Evolutionary conservation across 306 rosid genomes (phyloP), one percentile per base, ranked within the genome.

Genomic region (Chamaecrista fasciculata): DNA sequence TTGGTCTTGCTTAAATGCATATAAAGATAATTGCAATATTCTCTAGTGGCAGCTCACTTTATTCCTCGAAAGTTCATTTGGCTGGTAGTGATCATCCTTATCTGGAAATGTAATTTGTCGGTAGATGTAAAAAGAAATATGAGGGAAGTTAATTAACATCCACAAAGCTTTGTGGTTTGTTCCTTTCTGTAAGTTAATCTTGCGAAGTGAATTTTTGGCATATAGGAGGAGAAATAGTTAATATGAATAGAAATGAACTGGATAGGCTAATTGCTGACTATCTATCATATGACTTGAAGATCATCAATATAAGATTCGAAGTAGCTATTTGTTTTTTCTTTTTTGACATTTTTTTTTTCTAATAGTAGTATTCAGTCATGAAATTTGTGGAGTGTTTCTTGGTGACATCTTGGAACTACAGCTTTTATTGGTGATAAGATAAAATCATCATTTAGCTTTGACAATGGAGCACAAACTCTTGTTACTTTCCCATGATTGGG

Each of bases 1-100:
- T 37, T 47, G 63, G 29, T 58, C 26, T 75, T 75, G 69, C 63
- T 67, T 59, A 48, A 58, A 26, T 48, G 52, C 31, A 19, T 67
- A 20, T 9, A 20, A 65, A 23, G 49, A 42, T 28, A 51, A 43
- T 74, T 31, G 49, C 33, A 6, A 11, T 50, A 9, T 56, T 20
- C 67, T 31, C 50, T 75, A 66, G 14, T 39, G 21, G 39, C 24
- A 55, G 23, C 55, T 70, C 21, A 11, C 28, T 33, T 57, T 11
- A 29, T 70, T 69, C 14, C 18, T 43, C 18, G 59, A 29, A 19
- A 42, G 47, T 61, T 49, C 2, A 12, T 64, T 16, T 57, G 23
- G 79, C 47, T 46, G 37, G 44, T 4, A 20, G 40, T 9, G 56
- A 40, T 46, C 65, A 7, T 63, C 18, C 18, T 23, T 42, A 12